Base-by-base conservation (phyloP, 805 yeast genomes). In the Nakazawaea siamensis region DNA sequence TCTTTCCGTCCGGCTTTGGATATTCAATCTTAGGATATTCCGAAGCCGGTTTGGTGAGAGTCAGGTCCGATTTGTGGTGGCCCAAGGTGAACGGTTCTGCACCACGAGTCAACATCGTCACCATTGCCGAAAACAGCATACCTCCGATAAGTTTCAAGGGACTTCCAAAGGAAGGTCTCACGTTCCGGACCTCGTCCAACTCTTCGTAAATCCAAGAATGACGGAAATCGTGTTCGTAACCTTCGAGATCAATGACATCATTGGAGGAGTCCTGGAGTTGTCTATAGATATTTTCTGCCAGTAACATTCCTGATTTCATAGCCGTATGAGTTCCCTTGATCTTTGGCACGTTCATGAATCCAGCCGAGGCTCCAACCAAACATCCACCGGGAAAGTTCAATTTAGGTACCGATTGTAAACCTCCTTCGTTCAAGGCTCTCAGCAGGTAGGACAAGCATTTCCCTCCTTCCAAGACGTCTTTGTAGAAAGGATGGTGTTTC, bases 241-340 rank as follows among this genome's bases (percentile, higher is more conserved):
- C 49, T 24, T 58, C 60, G 35, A 88, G 57, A 41, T 74, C 64
- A 16, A 80, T 51, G 7, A 70, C 64, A 6, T 61, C 54, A 14
- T 60, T 56, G 2, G 72, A 64, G 33, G 81, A 59, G 35, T 49
- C 54, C 25, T 52, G 50, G 11, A 42, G 32, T 7, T 62, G 68
- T 31, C 66, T 63, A 49, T 66, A 86, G 27, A 87, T 81, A 16
- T 70, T 54, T 50, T 92, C 97, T 2, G 97, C 98, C 2, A 98
- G 98, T 19, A 92, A 58, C 70, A 92, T 79, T 21, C 97, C 98
- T 8, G 92, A 70, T 58, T 92, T 92, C 76, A 92, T 85, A 1
- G 99, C 97, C 1, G 96, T 90, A 56, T 92, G 99, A 0, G 97
- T 80, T 12, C 99, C 99, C 61, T 92, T 92, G 51, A 92, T 84